These are phyloP conservation scores for Phytophthora citricola DNA, from an alignment of 352 stramenopile genomes.

Conservation along the genomic window DNA sequence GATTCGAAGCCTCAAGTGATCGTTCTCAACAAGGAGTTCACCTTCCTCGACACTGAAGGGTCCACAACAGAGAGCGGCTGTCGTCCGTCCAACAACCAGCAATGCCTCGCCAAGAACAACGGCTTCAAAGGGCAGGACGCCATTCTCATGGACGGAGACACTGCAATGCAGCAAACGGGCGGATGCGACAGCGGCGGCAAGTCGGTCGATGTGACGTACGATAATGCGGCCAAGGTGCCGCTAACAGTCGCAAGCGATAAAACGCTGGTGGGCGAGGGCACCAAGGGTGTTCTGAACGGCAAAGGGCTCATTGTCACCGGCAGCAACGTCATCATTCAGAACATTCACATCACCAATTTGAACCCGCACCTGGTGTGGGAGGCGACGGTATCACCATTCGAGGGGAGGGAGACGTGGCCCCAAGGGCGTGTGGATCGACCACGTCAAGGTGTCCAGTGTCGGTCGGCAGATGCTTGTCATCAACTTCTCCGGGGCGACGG, in stretches of 20 bases:
- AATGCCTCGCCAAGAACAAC: constrained; percentile 49
- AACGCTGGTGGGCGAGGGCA: constrained; percentile 35
- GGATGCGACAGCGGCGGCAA: constrained; percentile 28
- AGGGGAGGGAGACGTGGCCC: constrained; percentile 3
- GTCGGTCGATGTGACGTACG: constrained; percentile 29
- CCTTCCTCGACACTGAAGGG: constrained; percentile 32
- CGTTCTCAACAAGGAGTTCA: constrained; percentile 36
- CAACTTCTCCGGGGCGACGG: constrained; percentile 16
- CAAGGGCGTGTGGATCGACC: constrained; percentile 33
- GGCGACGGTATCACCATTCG: constrained; percentile 32
- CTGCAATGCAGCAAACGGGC: constrained; percentile 34
- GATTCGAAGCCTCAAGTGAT: constrained; percentile 34
- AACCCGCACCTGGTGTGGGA: constrained; percentile 37
- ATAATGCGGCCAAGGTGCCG: constrained; percentile 22
- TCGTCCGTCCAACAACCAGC: constrained; percentile 24
- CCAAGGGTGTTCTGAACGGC: constrained; percentile 35
- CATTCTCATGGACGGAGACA: constrained; percentile 36
- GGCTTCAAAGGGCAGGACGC: constrained; percentile 48
- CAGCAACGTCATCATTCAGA: constrained; percentile 45
- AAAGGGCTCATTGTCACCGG: constrained; percentile 35
- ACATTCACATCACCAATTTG: constrained; percentile 44
- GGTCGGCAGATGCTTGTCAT: constrained; percentile 45
- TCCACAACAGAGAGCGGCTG: constrained; percentile 34
- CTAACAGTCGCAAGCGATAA: constrained; percentile 32
- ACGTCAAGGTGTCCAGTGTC: constrained; percentile 44